phyloP scores from a whole-genome alignment of 495 filamentous ascomycete species.

The Xylaria palmicola region DNA sequence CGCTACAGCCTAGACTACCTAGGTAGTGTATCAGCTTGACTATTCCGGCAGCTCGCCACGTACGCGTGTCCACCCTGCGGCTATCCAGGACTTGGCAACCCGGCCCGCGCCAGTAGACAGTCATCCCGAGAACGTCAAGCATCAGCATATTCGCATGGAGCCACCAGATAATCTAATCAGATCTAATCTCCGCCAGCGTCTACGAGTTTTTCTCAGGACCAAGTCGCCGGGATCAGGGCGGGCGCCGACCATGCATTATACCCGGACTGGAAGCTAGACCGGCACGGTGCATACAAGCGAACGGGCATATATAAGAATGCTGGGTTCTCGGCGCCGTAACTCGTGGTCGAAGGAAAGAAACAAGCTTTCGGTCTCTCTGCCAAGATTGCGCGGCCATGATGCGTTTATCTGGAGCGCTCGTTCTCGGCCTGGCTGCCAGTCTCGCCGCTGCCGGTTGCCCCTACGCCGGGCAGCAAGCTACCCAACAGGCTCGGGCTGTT shows the following conservation, averaged over 20 bases:
- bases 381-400: too few relatives aligned
- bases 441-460: not conserved
- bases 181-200: not conserved
- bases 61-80: not conserved
- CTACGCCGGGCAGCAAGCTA: not conserved
- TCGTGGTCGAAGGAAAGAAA: too few relatives aligned
- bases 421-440: too few relatives aligned
- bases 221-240: not conserved
- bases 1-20: too few relatives aligned
- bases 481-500: not conserved
- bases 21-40: not conserved
- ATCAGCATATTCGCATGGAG: too few relatives aligned
- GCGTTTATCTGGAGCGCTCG: too few relatives aligned
- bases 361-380: too few relatives aligned
- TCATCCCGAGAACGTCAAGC: too few relatives aligned
- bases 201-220: not conserved
- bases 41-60: not conserved
- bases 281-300: not conserved
- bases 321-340: too few relatives aligned
- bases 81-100: not conserved
- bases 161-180: too few relatives aligned
- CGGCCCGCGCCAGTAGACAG: too few relatives aligned
- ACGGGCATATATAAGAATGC: too few relatives aligned
- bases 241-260: not conserved
- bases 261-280: not conserved